phyloP scores from a whole-genome alignment of 495 filamentous ascomycete genomes.

The Durotheca rogersii region DNA sequence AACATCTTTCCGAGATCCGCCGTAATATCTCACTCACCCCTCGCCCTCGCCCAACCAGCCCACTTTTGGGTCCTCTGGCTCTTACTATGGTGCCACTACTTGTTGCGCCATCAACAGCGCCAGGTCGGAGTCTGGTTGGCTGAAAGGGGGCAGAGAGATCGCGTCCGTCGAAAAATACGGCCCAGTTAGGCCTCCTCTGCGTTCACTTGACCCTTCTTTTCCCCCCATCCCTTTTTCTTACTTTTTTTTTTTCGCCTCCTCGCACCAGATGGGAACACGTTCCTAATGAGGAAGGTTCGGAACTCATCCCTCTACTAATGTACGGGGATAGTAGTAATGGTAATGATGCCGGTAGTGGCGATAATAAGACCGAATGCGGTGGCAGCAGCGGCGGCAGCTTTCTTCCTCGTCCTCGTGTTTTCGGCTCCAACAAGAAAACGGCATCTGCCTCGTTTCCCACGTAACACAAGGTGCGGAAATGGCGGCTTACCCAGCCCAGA shows the following conservation, averaged over 20 bases:
- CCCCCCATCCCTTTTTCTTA: not conserved
- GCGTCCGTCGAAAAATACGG: not conserved
- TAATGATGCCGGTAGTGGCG: no score
- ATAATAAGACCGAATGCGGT: no score
- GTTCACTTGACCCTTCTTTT: not conserved
- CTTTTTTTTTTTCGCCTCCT: not conserved
- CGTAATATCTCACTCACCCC: not conserved
- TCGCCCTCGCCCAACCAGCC: no score
- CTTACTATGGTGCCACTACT: not conserved
- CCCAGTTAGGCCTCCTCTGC: not conserved
- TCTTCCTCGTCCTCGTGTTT: not conserved
- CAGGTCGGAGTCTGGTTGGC: slow-evolving; percentile 15
- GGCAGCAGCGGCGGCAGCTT: no score
- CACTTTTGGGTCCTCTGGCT: no score
- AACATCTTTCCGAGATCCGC: not conserved
- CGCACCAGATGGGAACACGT: not conserved
- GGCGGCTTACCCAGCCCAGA: not conserved
- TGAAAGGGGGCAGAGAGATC: not conserved
- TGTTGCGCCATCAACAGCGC: slow-evolving; percentile 9
- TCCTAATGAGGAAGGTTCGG: slow-evolving; percentile 26
- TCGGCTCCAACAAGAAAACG: not conserved
- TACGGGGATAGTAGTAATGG: not conserved
- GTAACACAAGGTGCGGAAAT: not conserved
- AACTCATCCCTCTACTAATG: not conserved
- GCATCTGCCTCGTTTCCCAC: not conserved